Base-by-base conservation (phyloP, 495 filamentous ascomycete genomes). In the Aspergillus bridgeri region DNA sequence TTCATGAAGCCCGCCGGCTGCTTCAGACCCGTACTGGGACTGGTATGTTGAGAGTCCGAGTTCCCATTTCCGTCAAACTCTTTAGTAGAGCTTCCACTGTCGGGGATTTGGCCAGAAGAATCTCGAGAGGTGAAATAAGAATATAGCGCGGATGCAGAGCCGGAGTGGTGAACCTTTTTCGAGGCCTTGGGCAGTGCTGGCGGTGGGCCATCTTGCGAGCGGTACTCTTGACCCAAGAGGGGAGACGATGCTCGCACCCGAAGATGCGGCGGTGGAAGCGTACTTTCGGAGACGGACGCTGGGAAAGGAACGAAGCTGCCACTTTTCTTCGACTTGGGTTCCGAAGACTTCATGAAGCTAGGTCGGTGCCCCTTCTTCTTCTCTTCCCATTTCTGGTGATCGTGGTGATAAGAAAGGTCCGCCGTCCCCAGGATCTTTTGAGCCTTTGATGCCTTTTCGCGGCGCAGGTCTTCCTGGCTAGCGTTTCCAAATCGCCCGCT, bases 191-290 rank as follows among this genome's bases (percentile, higher is more conserved):
- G 67, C 21, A 71, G 44, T 5, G 70, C 61, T 20, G 69, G 67
- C 22, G 54, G 57, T 3, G 59, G 50, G 0, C 58, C 22, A 46
- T 69, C 64, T 46, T 68, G 57, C 6, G 68, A 65, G 22, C 56
- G 66, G 54, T 75, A 77, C 20, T 71, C 66, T 8, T 74, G 68
- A 22, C 75, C 73, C 18, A 79, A 59, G 43, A 78, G 51, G 27
- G 76, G 76, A 7, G 76, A 79, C 11, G 76, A 79, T 42, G 76
- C 75, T 51, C 74, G 70, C 9, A 76, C 71, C 21, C 75, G 74
- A 17, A 79, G 65, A 29, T 71, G 67, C 7, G 65, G 69, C 9
- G 68, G 56, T 9, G 69, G 66, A 11, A 64, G 33, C 7, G 47
- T 53, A 0, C 47, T 27, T 15, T 75, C 60, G 13, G 60, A 46